phyloP scores from a whole-genome alignment of 108 stramenopile genomes.

The Cyclotella baltica region DNA sequence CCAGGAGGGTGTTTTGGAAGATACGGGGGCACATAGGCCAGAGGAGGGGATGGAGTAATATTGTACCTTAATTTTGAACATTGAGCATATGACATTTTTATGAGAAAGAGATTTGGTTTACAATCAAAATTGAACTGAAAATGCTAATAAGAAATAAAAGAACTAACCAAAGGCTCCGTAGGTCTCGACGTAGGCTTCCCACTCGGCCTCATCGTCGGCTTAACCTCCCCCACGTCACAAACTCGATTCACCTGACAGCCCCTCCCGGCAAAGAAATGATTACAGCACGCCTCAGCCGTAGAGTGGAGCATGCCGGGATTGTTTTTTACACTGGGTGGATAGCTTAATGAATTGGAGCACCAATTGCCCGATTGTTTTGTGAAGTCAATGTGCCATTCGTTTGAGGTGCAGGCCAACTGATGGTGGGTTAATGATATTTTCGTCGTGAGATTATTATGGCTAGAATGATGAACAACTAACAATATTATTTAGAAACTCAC shows the following conservation, averaged over 20 bases:
- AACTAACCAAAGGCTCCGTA: not conserved
- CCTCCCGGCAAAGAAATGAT: not conserved
- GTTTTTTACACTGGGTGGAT: not conserved
- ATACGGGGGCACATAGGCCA: not conserved
- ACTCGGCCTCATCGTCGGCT: not conserved
- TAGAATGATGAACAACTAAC: no score
- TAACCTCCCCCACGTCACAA: not conserved
- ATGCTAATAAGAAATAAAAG: not conserved
- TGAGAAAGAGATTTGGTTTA: not conserved
- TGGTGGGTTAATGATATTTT: not conserved
- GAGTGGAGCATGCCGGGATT: not conserved
- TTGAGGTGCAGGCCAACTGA: not conserved
- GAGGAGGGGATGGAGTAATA: slow-evolving; percentile 4
- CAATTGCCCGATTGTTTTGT: not conserved
- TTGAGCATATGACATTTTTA: not conserved
- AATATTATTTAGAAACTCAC: no score
- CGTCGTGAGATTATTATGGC: no score
- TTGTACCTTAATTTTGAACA: not conserved
- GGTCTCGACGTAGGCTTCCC: not conserved
- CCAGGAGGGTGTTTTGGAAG: not conserved
- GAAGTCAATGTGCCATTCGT: slow-evolving; percentile 9
- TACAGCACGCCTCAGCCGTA: not conserved
- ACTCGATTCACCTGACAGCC: not conserved
- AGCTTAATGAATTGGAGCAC: not conserved
- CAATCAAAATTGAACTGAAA: not conserved